phyloP scores from a whole-genome alignment of 2,329 filamentous ascomycete genomes.

The Helicocarpus griseus region DNA sequence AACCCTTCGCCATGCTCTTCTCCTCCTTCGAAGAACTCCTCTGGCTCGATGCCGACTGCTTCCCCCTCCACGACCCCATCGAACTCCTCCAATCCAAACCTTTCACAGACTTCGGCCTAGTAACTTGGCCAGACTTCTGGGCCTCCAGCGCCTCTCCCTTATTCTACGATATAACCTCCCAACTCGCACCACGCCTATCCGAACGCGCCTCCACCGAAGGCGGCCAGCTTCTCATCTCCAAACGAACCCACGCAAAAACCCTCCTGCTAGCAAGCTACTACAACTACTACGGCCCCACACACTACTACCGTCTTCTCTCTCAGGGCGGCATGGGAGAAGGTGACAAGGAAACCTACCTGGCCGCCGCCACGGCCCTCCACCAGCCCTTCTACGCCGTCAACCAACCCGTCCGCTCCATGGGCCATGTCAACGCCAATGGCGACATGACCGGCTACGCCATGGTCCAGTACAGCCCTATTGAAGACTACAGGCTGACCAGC shows the following conservation, averaged over 20 bases:
- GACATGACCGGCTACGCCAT: conserved; percentile 28
- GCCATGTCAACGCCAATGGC: conserved; percentile 17
- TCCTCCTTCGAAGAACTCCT: conserved; percentile 42
- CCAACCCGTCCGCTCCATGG: conserved; percentile 25
- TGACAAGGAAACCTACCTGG: conserved; percentile 43
- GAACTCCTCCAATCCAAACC: conserved; percentile 32
- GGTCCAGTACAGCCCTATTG: conserved; percentile 27
- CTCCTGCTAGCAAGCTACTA: conserved; percentile 41
- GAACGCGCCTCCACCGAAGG: conserved; percentile 29
- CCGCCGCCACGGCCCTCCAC: conserved; percentile 32
- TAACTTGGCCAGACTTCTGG: conserved; percentile 43
- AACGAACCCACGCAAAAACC: conserved; percentile 30
- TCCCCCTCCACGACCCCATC: conserved; percentile 35
- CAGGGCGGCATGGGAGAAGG: conserved; percentile 41
- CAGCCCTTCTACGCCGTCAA: conserved; percentile 35
- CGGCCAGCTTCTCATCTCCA: conserved; percentile 38
- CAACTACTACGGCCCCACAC: conserved; percentile 37
- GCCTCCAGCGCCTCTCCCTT: conserved; percentile 27
- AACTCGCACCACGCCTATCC: conserved; percentile 16
- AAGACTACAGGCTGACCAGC: conserved; percentile 19
- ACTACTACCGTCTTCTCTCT: conserved; percentile 37
- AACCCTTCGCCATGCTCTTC: conserved; percentile 40
- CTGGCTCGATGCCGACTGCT: conserved; percentile 41
- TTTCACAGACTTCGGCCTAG: conserved; percentile 32
- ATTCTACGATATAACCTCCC: conserved; percentile 31